Evolutionary conservation across 768 basidiomycete species (phyloP).

Genomic region (Cystobasidium ongulense): DNA sequence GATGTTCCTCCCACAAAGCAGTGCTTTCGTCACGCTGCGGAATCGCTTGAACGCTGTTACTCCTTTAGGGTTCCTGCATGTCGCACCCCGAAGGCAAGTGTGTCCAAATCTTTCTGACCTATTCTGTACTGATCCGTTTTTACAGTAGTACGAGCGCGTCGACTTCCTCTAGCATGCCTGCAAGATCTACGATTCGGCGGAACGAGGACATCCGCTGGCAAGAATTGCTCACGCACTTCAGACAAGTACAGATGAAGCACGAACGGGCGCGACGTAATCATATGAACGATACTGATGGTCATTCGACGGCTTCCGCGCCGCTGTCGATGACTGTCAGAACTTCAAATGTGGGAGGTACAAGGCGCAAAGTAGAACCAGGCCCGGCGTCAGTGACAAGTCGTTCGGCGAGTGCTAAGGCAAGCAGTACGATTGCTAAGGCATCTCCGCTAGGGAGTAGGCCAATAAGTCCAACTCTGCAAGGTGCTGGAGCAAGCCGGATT

Average conservation of each 20-base stretch:
- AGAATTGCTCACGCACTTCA: constrained; percentile 85
- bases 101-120: not conserved
- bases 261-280: constrained; percentile 66
- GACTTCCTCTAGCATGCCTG: constrained; percentile 43
- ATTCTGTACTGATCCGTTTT: not conserved
- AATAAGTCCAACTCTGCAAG: not conserved
- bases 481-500: not conserved
- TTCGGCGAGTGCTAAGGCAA: not conserved
- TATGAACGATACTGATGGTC: not conserved
- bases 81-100: constrained; percentile 72
- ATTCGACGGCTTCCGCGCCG: not conserved
- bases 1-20: constrained; percentile 94
- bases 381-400: not conserved
- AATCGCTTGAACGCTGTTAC: constrained; percentile 92
- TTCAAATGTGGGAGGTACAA: not conserved
- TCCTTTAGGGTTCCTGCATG: constrained; percentile 85
- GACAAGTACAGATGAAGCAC: constrained; percentile 75
- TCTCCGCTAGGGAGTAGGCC: not conserved
- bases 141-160: not conserved
- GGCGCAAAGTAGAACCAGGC: not conserved
- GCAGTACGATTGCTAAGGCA: not conserved
- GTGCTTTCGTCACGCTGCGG: constrained; percentile 85
- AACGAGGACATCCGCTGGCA: constrained; percentile 96
- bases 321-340: not conserved
- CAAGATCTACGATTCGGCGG: constrained; percentile 64